These are phyloP conservation scores for Raphanus hybrid DNA, from an alignment of 441 rosid genomes.

Conservation along the genomic window DNA sequence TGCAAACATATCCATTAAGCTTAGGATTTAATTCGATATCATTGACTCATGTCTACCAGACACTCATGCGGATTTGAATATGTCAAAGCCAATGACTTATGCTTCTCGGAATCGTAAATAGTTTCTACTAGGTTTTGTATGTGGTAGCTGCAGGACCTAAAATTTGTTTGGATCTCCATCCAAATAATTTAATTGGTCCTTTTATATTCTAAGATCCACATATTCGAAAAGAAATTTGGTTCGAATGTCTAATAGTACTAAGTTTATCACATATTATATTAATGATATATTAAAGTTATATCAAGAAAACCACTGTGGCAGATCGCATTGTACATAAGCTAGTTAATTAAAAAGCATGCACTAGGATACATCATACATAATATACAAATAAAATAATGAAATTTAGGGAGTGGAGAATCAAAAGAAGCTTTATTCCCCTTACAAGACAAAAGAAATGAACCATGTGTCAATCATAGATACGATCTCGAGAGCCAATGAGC, in stretches of 20 bases:
- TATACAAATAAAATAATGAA: conserved; percentile 3
- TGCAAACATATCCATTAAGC: conserved; percentile 5
- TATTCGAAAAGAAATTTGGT: background rate
- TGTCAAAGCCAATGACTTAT: background rate
- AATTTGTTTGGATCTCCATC: background rate
- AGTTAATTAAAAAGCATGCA: conserved; percentile 17
- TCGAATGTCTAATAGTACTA: conserved; percentile 5
- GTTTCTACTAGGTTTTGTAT: conserved; percentile 1
- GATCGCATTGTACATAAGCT: conserved; percentile 13
- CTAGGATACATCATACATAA: conserved; percentile 27
- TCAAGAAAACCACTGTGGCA: conserved; percentile 22
- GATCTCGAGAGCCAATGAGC: conserved; percentile 39
- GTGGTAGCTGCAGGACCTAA: background rate
- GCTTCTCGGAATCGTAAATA: background rate
- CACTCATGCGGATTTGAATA: background rate
- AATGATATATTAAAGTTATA: conserved; percentile 22
- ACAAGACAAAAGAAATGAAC: conserved; percentile 35
- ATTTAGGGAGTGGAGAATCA: conserved; percentile 41
- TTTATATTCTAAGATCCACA: background rate
- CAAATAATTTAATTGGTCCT: background rate
- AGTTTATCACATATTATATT: background rate
- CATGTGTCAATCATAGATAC: conserved; percentile 49
- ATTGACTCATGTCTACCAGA: conserved; percentile 20
- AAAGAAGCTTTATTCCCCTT: conserved; percentile 31
- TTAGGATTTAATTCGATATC: background rate